Evolutionary conservation across 345 rosid species (phyloP), one percentile per base, ranked within the genome.

Genomic region (Hevea brasiliensis): DNA sequence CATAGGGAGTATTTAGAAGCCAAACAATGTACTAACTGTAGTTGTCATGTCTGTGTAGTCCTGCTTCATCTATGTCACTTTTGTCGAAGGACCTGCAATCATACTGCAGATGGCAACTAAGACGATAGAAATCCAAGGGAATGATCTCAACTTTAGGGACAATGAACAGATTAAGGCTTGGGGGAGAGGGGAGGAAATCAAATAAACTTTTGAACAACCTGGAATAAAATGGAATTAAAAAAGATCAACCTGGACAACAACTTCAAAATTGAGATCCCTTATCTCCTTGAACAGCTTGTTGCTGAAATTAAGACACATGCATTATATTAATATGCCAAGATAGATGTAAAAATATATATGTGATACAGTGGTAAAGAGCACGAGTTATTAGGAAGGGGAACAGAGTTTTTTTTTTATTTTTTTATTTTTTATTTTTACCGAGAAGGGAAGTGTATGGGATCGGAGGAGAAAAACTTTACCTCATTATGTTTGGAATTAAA

Each of bases 261-360:
- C 97, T 92, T 94, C 98, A 73, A 94, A 92, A 84, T 94, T 94
- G 84, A 92, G 95, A 88, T 94, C 98, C 59, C 98, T 86, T 32
- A 84, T 90, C 87, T 94, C 98, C 92, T 94, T 94, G 85, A 92
- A 92, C 73, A 95, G 84, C 88, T 92, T 95, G 87, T 95, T 98
- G 75, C 99, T 95, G 85, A 77, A 83, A 80, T 76, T 77, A 74
- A 78, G 70, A 68, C 62, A 72, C 6, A 51, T 67, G 57, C 63
- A 81, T 15, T 53, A 54, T 63, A 61, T 51, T 71, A 62, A 61
- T 67, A 61, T 11, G 61, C n/a, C 29, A 59, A 72, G n/a, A n/a
- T n/a, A 64, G 24, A 62, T 61, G 71, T 27, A 29, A 70, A 23
- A 73, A 68, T 55, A 40, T 10, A 42, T 23, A 61, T 4, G 66